Conservation (phyloP, 2,329 filamentous ascomycete species). For the Zasmidium cellare region DNA sequence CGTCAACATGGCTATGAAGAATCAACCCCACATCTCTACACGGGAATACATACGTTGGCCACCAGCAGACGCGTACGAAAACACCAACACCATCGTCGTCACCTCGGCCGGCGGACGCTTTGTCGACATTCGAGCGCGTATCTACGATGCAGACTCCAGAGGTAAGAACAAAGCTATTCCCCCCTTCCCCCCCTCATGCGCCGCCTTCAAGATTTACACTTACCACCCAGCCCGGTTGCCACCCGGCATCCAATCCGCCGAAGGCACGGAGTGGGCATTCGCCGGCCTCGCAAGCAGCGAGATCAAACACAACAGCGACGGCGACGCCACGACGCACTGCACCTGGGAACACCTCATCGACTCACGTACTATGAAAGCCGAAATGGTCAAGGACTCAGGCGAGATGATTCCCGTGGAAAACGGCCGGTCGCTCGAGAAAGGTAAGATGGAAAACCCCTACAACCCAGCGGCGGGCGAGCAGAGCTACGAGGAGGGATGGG, state of each 20-base stretch:
- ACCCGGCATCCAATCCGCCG: slow-evolving; percentile 29
- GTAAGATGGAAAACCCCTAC: slow-evolving; percentile 59
- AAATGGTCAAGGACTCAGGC: slow-evolving; percentile 54
- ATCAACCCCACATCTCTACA: slow-evolving; percentile 50
- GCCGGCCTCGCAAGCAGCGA: slow-evolving; percentile 54
- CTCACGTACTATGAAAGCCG: slow-evolving; percentile 45
- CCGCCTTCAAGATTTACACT: neutral
- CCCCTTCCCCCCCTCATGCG: neutral
- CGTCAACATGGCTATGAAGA: neutral
- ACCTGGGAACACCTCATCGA: slow-evolving; percentile 63
- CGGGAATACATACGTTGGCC: slow-evolving; percentile 62
- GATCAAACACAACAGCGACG: slow-evolving; percentile 6
- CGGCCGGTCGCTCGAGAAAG: slow-evolving; percentile 54
- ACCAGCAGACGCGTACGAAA: slow-evolving; percentile 54
- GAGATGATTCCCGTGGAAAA: slow-evolving; percentile 52
- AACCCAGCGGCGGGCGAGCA: slow-evolving; percentile 24
- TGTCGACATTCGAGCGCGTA: slow-evolving; percentile 58
- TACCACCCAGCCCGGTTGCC: slow-evolving; percentile 1
- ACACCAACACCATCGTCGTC: slow-evolving; percentile 64
- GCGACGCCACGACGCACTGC: slow-evolving; percentile 28
- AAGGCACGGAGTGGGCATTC: slow-evolving; percentile 65
- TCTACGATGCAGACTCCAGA: neutral
- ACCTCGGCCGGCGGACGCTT: slow-evolving; percentile 60
- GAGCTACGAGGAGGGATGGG: slow-evolving; percentile 51
- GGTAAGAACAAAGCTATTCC: neutral